Base-by-base conservation (phyloP, 305 asterid species). In the Fraxinus angustifolia region DNA sequence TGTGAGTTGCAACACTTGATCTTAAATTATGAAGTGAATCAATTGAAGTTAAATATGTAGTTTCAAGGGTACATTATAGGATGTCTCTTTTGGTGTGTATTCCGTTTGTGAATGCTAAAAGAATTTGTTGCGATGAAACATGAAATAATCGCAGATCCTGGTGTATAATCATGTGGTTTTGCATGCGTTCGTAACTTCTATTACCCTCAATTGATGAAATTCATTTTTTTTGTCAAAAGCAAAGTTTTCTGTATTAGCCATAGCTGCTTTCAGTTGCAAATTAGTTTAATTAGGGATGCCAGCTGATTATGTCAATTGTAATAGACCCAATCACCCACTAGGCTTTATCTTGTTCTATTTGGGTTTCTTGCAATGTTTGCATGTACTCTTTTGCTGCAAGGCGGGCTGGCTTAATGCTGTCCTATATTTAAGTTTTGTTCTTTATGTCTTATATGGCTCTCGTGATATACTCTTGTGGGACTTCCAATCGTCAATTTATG, bases 1-100 rank as follows among this genome's bases (percentile, higher is more conserved):
- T 62, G 23, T 79, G 75, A 67, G 81, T 77, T 84, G 71, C 34
- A 50, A 16, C 21, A n/a, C 80, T 45, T 83, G 79, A 80, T 76
- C 62, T 77, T 80, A 40, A 28, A n/a, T 70, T 48, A 71, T 80
- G 80, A 16, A n/a, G 6, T 67, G 34, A 12, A 35, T 19, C 31
- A 35, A 4, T 36, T 34, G 53, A 62, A 75, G 75, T 79, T 72
- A 40, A 26, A 72, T 58, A 33, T 67, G 75, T 81, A 50, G 31
- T 30, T 21, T 70, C 50, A 34, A 38, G 17, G 21, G 21, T 36
- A 50, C 38, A 26, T 73, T 62, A 31, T 1, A 78, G 40, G 14
- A 26, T 78, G 30, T 8, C 19, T 16, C 16, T 5, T 53, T 28
- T 28, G 12, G 40, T 53, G 72, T 28, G 23, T 71, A 16, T 58